Conservation (phyloP, 1,139 yeast genomes). For the Taiozyma sp. region DNA sequence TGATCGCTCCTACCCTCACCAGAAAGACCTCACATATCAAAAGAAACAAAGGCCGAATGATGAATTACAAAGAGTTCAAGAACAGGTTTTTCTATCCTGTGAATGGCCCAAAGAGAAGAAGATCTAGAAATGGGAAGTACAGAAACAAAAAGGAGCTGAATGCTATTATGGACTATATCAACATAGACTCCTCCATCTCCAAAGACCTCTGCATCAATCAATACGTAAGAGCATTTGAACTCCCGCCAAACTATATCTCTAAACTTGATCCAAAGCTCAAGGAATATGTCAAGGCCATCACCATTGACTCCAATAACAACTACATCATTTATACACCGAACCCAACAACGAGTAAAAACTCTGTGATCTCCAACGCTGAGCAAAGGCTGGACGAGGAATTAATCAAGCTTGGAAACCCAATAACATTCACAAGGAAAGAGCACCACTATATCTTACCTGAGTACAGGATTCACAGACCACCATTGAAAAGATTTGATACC, state of each 20-base stretch:
- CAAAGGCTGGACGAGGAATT: slow-evolving; percentile 16
- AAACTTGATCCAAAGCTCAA: slow-evolving; percentile 13
- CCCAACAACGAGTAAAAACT: slow-evolving; percentile 15
- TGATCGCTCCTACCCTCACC: slow-evolving; percentile 12
- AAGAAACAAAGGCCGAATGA: slow-evolving; percentile 17
- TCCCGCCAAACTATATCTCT: slow-evolving; percentile 8
- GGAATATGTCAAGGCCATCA: slow-evolving; percentile 13
- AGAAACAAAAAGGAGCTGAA: slow-evolving; percentile 19
- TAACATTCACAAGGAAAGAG: slow-evolving; percentile 1
- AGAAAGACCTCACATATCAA: slow-evolving; percentile 13
- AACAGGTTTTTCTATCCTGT: slow-evolving; percentile 21
- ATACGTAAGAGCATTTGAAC: slow-evolving; percentile 9
- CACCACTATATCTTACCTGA: slow-evolving; percentile 6
- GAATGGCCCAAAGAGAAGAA: slow-evolving; percentile 17
- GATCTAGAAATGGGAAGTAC: slow-evolving; percentile 20
- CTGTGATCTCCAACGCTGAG: slow-evolving; percentile 18
- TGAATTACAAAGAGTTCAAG: slow-evolving; percentile 15
- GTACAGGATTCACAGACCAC: slow-evolving; percentile 7
- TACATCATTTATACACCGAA: slow-evolving; percentile 21
- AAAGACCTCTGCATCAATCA: slow-evolving; percentile 19
- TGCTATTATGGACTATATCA: slow-evolving; percentile 18
- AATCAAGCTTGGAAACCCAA: slow-evolving; percentile 12
- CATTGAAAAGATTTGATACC: slow-evolving; percentile 12
- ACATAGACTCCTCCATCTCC: slow-evolving; percentile 17
- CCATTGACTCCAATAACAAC: slow-evolving; percentile 22